Conservation (phyloP, 805 yeast species). For the Sporopachydermia lactativora region DNA sequence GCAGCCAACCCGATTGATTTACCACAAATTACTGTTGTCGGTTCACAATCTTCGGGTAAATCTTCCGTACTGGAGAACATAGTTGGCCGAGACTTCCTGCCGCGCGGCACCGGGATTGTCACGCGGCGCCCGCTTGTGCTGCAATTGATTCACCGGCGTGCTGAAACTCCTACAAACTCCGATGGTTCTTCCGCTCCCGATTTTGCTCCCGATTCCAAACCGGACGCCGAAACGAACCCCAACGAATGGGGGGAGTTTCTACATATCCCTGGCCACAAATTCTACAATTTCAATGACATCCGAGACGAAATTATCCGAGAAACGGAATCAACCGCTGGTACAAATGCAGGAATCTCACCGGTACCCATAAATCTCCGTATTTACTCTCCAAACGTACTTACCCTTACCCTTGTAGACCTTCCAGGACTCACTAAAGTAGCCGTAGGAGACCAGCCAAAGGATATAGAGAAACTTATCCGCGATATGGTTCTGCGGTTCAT, state of each 20-base stretch:
- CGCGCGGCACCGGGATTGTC: constrained; percentile 88
- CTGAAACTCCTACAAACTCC: constrained; percentile 15
- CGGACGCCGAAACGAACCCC: constrained; percentile 13
- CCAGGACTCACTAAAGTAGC: constrained; percentile 98
- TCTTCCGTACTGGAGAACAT: constrained; percentile 83
- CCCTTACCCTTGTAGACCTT: constrained; percentile 87
- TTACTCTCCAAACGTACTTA: constrained; percentile 85
- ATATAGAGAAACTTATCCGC: constrained; percentile 86
- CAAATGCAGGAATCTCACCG: constrained; percentile 73
- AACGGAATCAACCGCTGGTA: constrained; percentile 69
- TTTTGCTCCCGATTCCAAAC: constrained; percentile 1
- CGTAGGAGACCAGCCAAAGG: constrained; percentile 97
- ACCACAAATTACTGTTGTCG: constrained; percentile 92
- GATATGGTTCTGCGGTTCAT: constrained; percentile 89
- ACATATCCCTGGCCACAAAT: constrained; percentile 80
- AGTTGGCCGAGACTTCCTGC: constrained; percentile 83
- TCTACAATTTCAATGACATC: constrained; percentile 78
- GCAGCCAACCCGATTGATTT: constrained; percentile 80
- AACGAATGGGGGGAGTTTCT: constrained; percentile 96
- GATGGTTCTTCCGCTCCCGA: constrained; percentile 14
- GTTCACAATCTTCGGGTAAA: constrained; percentile 83
- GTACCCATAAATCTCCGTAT: constrained; percentile 88
- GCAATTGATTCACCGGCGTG: constrained; percentile 62
- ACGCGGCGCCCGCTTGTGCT: constrained; percentile 79
- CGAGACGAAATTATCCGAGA: constrained; percentile 84